These are phyloP conservation scores for Mycena epipterygia DNA, from an alignment of 768 basidiomycete genomes.

Conservation along the genomic window DNA sequence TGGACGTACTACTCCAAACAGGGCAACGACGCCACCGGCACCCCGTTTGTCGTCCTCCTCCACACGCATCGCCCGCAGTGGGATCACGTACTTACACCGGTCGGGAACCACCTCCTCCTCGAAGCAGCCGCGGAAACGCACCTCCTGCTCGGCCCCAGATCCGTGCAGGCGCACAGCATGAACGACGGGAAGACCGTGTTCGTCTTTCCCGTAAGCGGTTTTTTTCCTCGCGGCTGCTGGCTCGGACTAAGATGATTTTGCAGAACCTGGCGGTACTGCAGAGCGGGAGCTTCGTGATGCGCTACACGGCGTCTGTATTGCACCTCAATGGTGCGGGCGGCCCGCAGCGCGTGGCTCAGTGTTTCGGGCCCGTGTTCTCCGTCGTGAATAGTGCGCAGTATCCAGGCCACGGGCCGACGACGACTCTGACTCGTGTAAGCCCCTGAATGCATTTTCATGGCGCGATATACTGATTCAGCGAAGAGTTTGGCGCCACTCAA, in stretches of 20 bases:
- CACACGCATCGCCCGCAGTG: not conserved
- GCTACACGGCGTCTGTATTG: not conserved
- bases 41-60: conserved; percentile 4
- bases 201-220: conserved; percentile 18
- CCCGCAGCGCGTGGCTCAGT: not conserved
- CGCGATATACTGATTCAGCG: not conserved
- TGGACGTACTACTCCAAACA: conserved; percentile 19
- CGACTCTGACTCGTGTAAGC: conserved; percentile 12
- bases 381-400: not conserved
- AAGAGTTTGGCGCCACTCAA: conserved; percentile 1
- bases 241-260: not conserved
- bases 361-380: conserved; percentile 5
- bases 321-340: too few relatives aligned
- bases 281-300: conserved; percentile 18
- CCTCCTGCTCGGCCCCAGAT: conserved; percentile 1
- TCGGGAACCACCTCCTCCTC: conserved; percentile 28
- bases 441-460: not conserved
- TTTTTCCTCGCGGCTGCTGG: not conserved
- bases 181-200: not conserved
- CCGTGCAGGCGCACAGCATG: not conserved
- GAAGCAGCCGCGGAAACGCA: conserved; percentile 3
- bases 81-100: too few relatives aligned
- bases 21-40: not conserved
- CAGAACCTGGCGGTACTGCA: conserved; percentile 22
- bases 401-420: not conserved